phyloP scores from a whole-genome alignment of 2,329 filamentous ascomycete species.

The Atkinsonella texensis region DNA sequence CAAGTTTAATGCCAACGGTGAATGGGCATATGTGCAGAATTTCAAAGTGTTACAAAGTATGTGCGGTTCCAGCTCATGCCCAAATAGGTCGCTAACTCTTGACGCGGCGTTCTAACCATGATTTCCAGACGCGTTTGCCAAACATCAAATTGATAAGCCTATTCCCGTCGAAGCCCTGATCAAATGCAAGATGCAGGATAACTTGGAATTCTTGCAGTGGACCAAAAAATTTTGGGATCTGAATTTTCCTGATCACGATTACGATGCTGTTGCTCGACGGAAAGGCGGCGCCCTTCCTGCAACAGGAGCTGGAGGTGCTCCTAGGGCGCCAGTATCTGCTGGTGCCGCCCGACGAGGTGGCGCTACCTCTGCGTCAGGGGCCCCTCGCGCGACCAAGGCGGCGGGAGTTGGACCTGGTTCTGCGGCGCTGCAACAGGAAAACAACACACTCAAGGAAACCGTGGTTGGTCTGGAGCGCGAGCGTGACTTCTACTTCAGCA shows the following conservation, averaged over 20 bases:
- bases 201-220: constrained; percentile 97
- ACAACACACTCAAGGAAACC: constrained; percentile 82
- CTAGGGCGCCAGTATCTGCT: constrained; percentile 36
- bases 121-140: constrained; percentile 61
- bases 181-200: constrained; percentile 99
- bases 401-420: constrained; percentile 46
- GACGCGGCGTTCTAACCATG: constrained; percentile 5
- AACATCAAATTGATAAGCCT: constrained; percentile 79
- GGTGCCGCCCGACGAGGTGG: constrained; percentile 43
- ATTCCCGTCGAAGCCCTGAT: constrained; percentile 80
- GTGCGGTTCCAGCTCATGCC: constrained; percentile 17
- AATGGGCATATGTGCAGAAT: constrained; percentile 96
- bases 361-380: constrained; percentile 47
- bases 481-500: constrained; percentile 98
- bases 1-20: constrained; percentile 95
- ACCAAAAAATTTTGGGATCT: constrained; percentile 96
- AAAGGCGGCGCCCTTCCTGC: constrained; percentile 60
- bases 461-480: constrained; percentile 92
- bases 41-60: constrained; percentile 95
- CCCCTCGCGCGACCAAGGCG: constrained; percentile 32
- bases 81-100: too few species aligned
- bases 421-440: constrained; percentile 72
- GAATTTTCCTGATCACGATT: constrained; percentile 93
- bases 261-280: constrained; percentile 77
- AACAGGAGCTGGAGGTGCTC: constrained; percentile 21